These are phyloP conservation scores for Dothiorella sarmentorum DNA, from an alignment of 2,329 filamentous ascomycete species.

Conservation along the genomic window DNA sequence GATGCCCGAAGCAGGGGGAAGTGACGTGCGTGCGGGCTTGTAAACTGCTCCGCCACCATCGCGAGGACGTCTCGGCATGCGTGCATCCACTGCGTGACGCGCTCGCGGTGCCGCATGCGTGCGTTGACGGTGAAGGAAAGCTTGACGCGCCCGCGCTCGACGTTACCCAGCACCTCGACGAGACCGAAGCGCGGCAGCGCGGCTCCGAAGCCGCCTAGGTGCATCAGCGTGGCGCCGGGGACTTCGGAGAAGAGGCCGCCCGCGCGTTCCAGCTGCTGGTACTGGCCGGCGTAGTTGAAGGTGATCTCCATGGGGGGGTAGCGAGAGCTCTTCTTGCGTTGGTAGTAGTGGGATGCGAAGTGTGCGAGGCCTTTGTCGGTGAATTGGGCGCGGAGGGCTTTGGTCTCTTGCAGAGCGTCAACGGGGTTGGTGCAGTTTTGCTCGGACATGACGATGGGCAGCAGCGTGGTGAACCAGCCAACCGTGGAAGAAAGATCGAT, in stretches of 20 bases:
- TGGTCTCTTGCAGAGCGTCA: not conserved
- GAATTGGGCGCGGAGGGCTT: not conserved
- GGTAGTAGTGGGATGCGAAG: not conserved
- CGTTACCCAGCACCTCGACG: slow-evolving; percentile 52
- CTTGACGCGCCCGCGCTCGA: slow-evolving; percentile 45
- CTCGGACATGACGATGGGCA: not conserved
- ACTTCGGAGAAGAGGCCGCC: slow-evolving; percentile 7
- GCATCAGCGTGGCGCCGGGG: not conserved
- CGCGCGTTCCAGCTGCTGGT: slow-evolving; percentile 46
- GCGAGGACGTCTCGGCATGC: slow-evolving; percentile 36
- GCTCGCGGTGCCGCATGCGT: slow-evolving; percentile 45
- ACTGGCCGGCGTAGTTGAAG: slow-evolving; percentile 54
- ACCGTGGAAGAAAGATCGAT: slow-evolving; percentile 27
- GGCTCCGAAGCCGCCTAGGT: not conserved
- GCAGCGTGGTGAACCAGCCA: slow-evolving; percentile 23
- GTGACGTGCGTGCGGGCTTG: rapidly evolving
- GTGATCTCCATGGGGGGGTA: slow-evolving; percentile 53
- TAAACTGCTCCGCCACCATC: slow-evolving; percentile 26
- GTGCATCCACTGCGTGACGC: slow-evolving; percentile 44
- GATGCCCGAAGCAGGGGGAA: not conserved
- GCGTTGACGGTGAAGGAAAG: slow-evolving; percentile 52
- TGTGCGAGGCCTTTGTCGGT: slow-evolving; percentile 10
- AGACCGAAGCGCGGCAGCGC: slow-evolving; percentile 44
- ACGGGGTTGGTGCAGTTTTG: not conserved
- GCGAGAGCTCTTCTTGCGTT: not conserved